Conservation (phyloP, 208 protist species). For the Herpetomonas muscarum region DNA sequence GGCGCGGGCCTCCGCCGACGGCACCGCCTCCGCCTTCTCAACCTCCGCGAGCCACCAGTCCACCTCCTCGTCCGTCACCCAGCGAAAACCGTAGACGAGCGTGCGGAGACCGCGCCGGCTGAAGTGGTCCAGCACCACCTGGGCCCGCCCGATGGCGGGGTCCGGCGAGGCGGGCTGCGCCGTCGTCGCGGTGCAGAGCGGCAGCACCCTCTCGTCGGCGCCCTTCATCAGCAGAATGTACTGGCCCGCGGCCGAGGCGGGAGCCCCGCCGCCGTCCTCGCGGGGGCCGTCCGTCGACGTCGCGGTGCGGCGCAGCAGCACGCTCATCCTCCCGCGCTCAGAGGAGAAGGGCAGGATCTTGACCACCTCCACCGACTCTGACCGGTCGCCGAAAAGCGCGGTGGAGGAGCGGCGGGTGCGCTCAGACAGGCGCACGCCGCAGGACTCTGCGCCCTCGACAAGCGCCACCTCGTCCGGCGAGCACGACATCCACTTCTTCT, state of each 20-base stretch:
- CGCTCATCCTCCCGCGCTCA: constrained; percentile 78
- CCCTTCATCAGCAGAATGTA: constrained; percentile 75
- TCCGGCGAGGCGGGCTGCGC: constrained; percentile 9
- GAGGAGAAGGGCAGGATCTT: constrained; percentile 72
- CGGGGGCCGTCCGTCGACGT: neutral
- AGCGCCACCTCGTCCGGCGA: constrained; percentile 93
- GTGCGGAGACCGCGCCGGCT: constrained; percentile 58
- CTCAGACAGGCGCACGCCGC: constrained; percentile 53
- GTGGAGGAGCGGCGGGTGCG: constrained; percentile 34
- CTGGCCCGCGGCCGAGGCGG: constrained; percentile 8
- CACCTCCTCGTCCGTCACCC: constrained; percentile 36
- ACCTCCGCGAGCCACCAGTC: constrained; percentile 26
- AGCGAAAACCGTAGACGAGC: constrained; percentile 58
- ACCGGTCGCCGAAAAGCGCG: constrained; percentile 13
- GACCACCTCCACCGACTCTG: constrained; percentile 27
- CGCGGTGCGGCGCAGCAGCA: constrained; percentile 38
- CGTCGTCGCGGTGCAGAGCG: constrained; percentile 26
- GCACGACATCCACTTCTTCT: constrained; percentile 61
- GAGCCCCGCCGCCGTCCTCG: neutral
- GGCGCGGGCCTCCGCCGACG: constrained; percentile 17
- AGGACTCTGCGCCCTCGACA: constrained; percentile 65
- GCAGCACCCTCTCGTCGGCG: constrained; percentile 72
- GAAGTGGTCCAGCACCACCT: constrained; percentile 19
- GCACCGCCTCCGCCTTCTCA: constrained; percentile 14
- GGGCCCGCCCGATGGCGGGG: neutral